Evolutionary conservation across 306 rosid genomes (phyloP), one percentile per base, ranked within the genome.

Genomic region (Arachis hypogaea): DNA sequence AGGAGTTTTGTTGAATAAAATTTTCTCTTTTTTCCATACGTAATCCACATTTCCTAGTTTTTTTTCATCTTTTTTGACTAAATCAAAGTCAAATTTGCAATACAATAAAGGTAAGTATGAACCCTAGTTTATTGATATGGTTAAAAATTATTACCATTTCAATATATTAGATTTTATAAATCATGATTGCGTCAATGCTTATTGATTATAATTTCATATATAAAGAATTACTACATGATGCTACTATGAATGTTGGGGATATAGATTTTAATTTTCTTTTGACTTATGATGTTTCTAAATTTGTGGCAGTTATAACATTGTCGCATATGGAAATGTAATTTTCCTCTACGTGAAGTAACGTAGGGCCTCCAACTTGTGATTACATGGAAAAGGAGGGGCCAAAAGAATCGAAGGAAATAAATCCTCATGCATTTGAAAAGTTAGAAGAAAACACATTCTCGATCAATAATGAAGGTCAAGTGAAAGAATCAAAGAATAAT

Each of bases 361-460:
- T 14, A 29, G 56, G 40, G 36, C 18, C 61, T 60, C 65, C 80
- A 64, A 49, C 61, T 69, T 71, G 59, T 81, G 64, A 66, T 44
- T 49, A 10, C 38, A 90, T 86, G 88, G 86, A 85, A 65, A 78
- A 75, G 49, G 51, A 72, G 60, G 85, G 75, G 55, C 73, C 29
- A 36, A 46, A 16, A 22, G 79, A 63, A 80, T 65, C 72, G 49
- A 69, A 63, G 41, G 69, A 71, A 66, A 43, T 73, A 66, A 79
- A 68, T 74, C 45, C 84, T 74, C 78, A 5, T 1, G 54, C 75
- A 2, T 60, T 67, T 76, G 68, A 5, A 59, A 30, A 76, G 77
- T 51, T 45, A 59, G 73, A 75, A 77, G 82, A 73, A 61, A 83
- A 75, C 45, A 55, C 56, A 40, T 71, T 76, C 55, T 60, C 70